Percentiles rank a stretch among this genome's conserved stretches.
Conservation (phyloP, 345 rosid species). For the Dovyalis caffra region DNA sequence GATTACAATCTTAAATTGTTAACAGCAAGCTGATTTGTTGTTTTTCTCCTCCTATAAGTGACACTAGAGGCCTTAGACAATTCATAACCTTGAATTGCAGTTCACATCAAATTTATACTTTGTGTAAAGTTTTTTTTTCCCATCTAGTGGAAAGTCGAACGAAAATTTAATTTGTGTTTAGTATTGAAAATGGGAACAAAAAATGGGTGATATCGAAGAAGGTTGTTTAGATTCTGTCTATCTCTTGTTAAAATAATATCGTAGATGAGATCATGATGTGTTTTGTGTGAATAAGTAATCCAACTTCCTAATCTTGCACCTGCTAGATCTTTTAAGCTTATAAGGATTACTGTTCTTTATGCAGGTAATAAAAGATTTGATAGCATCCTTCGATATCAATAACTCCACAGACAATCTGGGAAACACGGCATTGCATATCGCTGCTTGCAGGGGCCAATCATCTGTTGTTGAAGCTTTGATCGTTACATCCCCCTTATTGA, state of each 20-base stretch:
- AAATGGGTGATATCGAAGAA: too few species aligned
- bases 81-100: background rate
- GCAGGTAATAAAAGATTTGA: slow-evolving; percentile 68
- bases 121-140: background rate
- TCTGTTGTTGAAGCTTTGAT: slow-evolving; percentile 56
- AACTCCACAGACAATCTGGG: slow-evolving; percentile 56
- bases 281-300: background rate
- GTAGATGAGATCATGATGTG: background rate
- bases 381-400: slow-evolving; percentile 45
- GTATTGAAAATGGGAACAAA: background rate
- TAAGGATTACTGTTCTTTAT: background rate
- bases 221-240: too few species aligned
- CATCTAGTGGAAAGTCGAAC: background rate
- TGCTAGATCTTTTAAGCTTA: background rate
- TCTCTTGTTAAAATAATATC: too few species aligned
- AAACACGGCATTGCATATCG: slow-evolving; percentile 73
- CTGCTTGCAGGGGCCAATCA: slow-evolving; percentile 73
- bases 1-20: background rate
- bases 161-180: background rate
- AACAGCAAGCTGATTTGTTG: background rate
- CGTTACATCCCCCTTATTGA: slow-evolving; percentile 48
- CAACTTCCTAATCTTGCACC: background rate
- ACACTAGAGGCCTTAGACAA: background rate
- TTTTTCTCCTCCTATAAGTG: background rate
- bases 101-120: background rate